phyloP scores from a whole-genome alignment of 108 stramenopile species.

The Nitzschia sp. region DNA sequence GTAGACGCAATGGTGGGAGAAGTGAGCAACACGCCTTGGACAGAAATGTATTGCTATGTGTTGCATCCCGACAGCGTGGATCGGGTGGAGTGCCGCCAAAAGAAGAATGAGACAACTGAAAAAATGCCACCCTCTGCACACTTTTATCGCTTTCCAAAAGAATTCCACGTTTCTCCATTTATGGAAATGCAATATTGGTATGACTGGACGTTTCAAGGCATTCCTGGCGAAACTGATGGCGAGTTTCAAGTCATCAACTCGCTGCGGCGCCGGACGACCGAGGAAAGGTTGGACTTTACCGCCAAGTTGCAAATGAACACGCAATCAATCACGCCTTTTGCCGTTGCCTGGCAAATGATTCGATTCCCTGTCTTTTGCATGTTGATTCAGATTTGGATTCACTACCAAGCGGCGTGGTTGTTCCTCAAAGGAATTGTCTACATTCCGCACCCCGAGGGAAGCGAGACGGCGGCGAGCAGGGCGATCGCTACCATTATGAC shows the following conservation, averaged over 20 bases:
- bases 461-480: slow-evolving; percentile 65
- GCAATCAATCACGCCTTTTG: slow-evolving; percentile 39
- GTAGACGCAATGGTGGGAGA: slow-evolving; percentile 84
- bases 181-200: slow-evolving; percentile 95
- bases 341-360: slow-evolving; percentile 51
- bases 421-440: slow-evolving; percentile 78
- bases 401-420: slow-evolving; percentile 76
- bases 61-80: slow-evolving; percentile 79
- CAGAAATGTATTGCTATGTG: slow-evolving; percentile 92
- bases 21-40: slow-evolving; percentile 96
- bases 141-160: slow-evolving; percentile 63
- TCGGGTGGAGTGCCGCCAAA: slow-evolving; percentile 17
- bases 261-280: not conserved
- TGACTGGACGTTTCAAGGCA: slow-evolving; percentile 83
- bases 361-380: slow-evolving; percentile 77
- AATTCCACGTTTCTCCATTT: slow-evolving; percentile 97
- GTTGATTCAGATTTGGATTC: slow-evolving; percentile 89
- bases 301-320: slow-evolving; percentile 23
- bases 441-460: slow-evolving; percentile 79
- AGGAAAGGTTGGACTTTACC: slow-evolving; percentile 17
- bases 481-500: slow-evolving; percentile 63
- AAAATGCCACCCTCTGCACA: not conserved
- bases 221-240: slow-evolving; percentile 1
- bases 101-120: slow-evolving; percentile 6
- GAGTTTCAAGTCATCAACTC: slow-evolving; percentile 28